Conservation (phyloP, 208 protist species). For the Acanthamoeba sp. region DNA sequence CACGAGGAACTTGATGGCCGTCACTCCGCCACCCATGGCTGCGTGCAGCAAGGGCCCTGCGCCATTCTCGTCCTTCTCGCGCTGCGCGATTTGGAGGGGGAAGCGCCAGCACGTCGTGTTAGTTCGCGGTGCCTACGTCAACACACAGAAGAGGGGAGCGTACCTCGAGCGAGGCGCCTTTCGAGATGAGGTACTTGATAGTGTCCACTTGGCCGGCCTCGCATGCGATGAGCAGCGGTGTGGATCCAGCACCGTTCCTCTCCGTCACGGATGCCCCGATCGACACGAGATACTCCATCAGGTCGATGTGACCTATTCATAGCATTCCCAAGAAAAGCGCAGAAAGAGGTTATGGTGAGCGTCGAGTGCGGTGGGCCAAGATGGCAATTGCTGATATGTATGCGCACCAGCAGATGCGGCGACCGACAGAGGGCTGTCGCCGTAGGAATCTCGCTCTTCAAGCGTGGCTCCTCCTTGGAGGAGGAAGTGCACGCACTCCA, state of each 20-base stretch:
- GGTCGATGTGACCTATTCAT: slow-evolving; percentile 20
- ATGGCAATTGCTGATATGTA: no score
- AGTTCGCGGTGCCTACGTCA: neutral
- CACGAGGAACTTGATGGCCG: neutral
- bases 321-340: no score
- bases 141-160: neutral
- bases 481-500: slow-evolving; percentile 11
- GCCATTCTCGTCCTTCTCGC: slow-evolving; percentile 19
- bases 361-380: no score
- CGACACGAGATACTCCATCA: slow-evolving; percentile 11
- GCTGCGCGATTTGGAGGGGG: neutral
- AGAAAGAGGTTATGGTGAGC: no score
- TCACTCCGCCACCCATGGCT: slow-evolving; percentile 19
- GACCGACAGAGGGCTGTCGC: neutral
- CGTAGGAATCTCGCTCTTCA: neutral
- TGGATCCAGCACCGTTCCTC: neutral
- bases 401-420: neutral
- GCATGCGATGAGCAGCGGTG: slow-evolving; percentile 6
- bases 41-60: neutral
- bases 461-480: neutral
- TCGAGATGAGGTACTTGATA: slow-evolving; percentile 15
- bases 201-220: slow-evolving; percentile 24
- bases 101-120: no score
- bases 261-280: slow-evolving; percentile 22
- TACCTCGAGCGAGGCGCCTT: slow-evolving; percentile 45